Conservation (phyloP, 805 yeast species). For the Trichomonascus vanleenenianus region DNA sequence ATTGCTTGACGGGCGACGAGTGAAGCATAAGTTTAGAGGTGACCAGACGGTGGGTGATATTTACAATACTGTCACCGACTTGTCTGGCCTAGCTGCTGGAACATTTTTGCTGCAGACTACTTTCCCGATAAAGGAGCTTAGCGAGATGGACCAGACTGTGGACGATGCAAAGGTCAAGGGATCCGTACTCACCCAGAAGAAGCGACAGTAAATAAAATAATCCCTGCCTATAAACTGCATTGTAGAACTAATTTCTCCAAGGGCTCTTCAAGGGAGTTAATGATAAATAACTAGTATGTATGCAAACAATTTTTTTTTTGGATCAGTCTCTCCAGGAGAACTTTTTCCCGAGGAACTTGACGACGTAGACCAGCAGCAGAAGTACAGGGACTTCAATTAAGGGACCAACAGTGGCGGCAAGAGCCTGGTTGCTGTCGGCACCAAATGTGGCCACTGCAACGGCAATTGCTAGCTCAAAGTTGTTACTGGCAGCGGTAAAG, state of each 20-base stretch:
- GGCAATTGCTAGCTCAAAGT: conserved; percentile 50
- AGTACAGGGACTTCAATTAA: conserved; percentile 51
- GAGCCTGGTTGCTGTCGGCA: conserved; percentile 41
- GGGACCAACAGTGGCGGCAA: conserved; percentile 57
- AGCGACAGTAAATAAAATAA: too few species aligned
- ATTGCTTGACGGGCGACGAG: neutral
- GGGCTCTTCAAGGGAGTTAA: too few species aligned
- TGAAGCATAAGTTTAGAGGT: neutral
- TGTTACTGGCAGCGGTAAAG: conserved; percentile 52
- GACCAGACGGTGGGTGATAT: neutral
- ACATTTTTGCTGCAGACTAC: conserved; percentile 63
- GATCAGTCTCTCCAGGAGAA: conserved; percentile 8
- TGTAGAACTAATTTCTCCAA: too few species aligned
- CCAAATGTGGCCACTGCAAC: conserved; percentile 48
- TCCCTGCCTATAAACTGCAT: too few species aligned
- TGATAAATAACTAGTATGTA: too few species aligned
- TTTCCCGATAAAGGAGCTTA: conserved; percentile 72
- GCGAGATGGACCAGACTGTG: conserved; percentile 48
- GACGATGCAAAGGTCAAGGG: conserved; percentile 70
- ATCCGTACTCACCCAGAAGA: conserved; percentile 82
- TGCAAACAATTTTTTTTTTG: too few species aligned
- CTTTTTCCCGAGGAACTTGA: conserved; percentile 6
- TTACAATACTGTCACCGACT: neutral
- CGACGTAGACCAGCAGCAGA: conserved; percentile 19
- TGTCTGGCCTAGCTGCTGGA: neutral